Percentiles rank a stretch among this genome's conserved stretches.
These are phyloP conservation scores for Oenanthe javanica DNA, from an alignment of 140 eudicot genomes.

Conservation along the genomic window DNA sequence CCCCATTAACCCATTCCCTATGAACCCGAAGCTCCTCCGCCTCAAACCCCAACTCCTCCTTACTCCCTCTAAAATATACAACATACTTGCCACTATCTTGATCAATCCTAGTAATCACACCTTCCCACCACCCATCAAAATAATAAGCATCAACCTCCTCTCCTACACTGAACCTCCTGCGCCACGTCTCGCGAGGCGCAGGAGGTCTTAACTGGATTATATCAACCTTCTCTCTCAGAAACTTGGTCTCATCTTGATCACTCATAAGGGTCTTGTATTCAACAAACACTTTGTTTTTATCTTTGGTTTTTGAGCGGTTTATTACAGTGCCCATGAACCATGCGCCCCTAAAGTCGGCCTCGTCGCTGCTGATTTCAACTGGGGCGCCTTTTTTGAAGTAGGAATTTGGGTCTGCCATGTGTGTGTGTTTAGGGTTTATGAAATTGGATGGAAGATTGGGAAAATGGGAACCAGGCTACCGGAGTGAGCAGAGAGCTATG, in stretches of 20 bases:
- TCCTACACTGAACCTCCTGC: conserved; percentile 29
- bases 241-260: conserved; percentile 28
- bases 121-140: conserved; percentile 93
- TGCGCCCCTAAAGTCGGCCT: conserved; percentile 78
- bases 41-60: conserved; percentile 20
- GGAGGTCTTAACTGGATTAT: conserved; percentile 52
- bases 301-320: conserved; percentile 12
- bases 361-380: conserved; percentile 78
- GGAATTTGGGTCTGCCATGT: conserved; percentile 15
- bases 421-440: not conserved
- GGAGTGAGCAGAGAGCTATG: no score
- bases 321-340: conserved; percentile 70
- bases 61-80: conserved; percentile 47
- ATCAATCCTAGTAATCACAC: conserved; percentile 39
- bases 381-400: conserved; percentile 43
- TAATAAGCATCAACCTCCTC: conserved; percentile 72
- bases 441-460: not conserved
- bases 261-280: conserved; percentile 56
- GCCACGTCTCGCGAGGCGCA: conserved; percentile 39
- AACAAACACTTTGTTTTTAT: conserved; percentile 31
- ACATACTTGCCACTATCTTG: conserved; percentile 23
- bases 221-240: conserved; percentile 42
- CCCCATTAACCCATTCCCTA: not conserved
- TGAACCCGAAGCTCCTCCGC: not conserved
- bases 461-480: not conserved